Evolutionary conservation across 2,329 filamentous ascomycete genomes (phyloP).

Genomic region (Rugonectria rugulosa): DNA sequence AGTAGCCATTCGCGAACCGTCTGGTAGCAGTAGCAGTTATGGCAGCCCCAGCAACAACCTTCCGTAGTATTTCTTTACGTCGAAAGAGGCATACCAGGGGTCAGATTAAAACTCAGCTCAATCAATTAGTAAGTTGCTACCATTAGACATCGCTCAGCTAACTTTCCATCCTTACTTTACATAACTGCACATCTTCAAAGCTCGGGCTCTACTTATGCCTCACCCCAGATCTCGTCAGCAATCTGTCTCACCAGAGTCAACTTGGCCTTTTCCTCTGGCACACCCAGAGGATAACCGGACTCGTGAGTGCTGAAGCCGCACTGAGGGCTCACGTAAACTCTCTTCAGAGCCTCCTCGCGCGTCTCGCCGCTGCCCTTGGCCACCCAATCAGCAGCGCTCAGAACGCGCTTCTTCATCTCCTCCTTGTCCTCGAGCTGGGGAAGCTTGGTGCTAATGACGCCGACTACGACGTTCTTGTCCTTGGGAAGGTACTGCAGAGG

Average conservation of each 20-base stretch:
- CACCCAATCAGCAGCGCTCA: slow-evolving; percentile 71
- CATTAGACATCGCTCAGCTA: no score
- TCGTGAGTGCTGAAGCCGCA: slow-evolving; percentile 79
- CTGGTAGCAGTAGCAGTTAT: no score
- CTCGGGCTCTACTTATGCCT: slow-evolving; percentile 40
- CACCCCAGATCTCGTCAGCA: slow-evolving; percentile 74
- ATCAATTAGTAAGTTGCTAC: no score
- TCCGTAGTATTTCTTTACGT: no score
- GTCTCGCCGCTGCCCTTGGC: slow-evolving; percentile 71
- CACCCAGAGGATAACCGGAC: slow-evolving; percentile 72
- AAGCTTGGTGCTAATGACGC: slow-evolving; percentile 70
- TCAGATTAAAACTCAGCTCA: no score
- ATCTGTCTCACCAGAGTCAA: slow-evolving; percentile 74
- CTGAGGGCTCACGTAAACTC: slow-evolving; percentile 74
- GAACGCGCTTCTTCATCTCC: slow-evolving; percentile 66
- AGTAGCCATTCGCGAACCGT: no score
- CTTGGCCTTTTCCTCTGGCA: slow-evolving; percentile 78
- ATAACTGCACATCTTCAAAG: no score
- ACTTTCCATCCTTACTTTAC: no score
- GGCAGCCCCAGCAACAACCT: no score
- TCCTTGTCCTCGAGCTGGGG: slow-evolving; percentile 69
- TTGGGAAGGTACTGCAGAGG: slow-evolving; percentile 67
- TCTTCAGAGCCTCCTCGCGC: slow-evolving; percentile 71
- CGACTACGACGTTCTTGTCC: slow-evolving; percentile 69
- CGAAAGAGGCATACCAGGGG: no score